Percentiles rank a stretch among this genome's conserved stretches.
phyloP scores from a whole-genome alignment of 495 filamentous ascomycete genomes.

The Annulohypoxylon nitens region DNA sequence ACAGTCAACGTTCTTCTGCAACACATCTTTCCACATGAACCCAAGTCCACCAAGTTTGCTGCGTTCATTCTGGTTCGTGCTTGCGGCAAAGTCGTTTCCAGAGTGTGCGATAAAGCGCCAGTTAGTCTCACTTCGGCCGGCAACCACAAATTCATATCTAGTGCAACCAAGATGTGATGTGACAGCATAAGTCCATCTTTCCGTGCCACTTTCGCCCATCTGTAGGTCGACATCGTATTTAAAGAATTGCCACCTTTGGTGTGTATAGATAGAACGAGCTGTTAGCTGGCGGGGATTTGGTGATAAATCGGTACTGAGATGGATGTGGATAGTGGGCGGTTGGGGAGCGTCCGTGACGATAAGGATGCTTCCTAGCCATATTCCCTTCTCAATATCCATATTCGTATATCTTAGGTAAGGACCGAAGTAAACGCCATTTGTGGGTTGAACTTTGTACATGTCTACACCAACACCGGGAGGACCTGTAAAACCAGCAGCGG shows the following conservation, averaged over 20 bases:
- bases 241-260: constrained; percentile 95
- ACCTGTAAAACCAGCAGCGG: constrained; percentile 77
- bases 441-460: constrained; percentile 90
- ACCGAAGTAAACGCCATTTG: constrained; percentile 98
- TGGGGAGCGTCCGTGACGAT: constrained; percentile 93
- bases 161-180: constrained; percentile 97
- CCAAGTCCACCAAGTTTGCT: constrained; percentile 86
- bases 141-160: constrained; percentile 97
- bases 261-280: constrained; percentile 83
- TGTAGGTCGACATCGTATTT: constrained; percentile 92
- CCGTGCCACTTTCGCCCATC: constrained; percentile 84
- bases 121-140: constrained; percentile 86
- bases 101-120: constrained; percentile 98
- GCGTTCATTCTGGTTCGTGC: constrained; percentile 86
- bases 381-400: constrained; percentile 92
- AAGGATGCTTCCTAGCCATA: constrained; percentile 82
- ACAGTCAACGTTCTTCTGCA: constrained; percentile 96
- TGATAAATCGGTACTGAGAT: constrained; percentile 89
- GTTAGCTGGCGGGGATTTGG: constrained; percentile 94
- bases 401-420: constrained; percentile 96
- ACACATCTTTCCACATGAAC: constrained; percentile 98
- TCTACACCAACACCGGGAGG: constrained; percentile 90
- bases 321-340: constrained; percentile 95
- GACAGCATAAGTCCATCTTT: constrained; percentile 98
- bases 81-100: constrained; percentile 92